Base-by-base conservation (phyloP, 495 filamentous ascomycete species). In the Neurospora hispaniola region DNA sequence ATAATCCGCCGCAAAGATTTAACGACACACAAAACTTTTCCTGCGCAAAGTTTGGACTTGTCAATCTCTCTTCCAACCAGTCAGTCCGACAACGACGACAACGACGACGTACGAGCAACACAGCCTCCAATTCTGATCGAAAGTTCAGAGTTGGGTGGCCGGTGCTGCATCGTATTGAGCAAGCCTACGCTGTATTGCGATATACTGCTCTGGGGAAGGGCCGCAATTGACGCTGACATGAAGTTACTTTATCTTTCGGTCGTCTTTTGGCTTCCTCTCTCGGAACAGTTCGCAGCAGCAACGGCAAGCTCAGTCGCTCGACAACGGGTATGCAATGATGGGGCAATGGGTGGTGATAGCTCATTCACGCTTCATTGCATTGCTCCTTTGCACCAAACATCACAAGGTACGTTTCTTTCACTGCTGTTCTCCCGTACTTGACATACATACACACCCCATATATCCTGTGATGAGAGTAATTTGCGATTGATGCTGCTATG, bases 401-500 rank as follows among this genome's bases (percentile, higher is more conserved):
- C 54, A 66, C 54, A 66, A 66, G 27, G 54, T 66, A 35, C 54
- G 54, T 35, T 66, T 35, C 1, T 35, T 18, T 14, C 5, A 35
- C 12, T 18, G 6, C 54, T 35, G 27, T 38, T 16, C 6, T 16
- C 7, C 54, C 35, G 27, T 44, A 68, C n/a, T n/a, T n/a, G n/a
- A n/a, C 27, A 27, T 12, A 20, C 42, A 40, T 9, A 62, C 38
- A 20, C 70, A 14, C 20, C 46, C 31, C 23, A 70, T 66, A 35
- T 66, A 66, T 66, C 27, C 54, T 66, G 54, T 79, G 78, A 79
- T 79, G 78, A 79, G 75, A 70, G 73, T 78, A 79, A 79, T 79
- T 79, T 79, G 78, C 78, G 78, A 79, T 79, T 79, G 78, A 79
- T 79, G 74, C 78, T 75, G 73, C 48, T 69, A 42, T 69, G 78